phyloP scores from a whole-genome alignment of 306 rosid species.

The Calophaca sinica region DNA sequence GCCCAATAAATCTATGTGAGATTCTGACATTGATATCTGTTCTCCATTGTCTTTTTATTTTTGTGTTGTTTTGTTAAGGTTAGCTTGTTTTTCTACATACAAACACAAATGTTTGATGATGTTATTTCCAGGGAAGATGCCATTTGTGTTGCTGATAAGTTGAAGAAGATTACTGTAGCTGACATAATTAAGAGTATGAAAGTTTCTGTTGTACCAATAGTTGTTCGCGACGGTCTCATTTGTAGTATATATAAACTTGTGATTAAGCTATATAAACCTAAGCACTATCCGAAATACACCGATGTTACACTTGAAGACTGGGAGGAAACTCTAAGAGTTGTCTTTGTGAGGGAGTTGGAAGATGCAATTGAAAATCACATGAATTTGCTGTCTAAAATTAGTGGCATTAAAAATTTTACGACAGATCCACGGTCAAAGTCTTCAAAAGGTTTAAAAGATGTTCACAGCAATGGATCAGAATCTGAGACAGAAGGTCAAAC shows the following conservation, averaged over 20 bases:
- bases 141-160: slow-evolving; percentile 65
- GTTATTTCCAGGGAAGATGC: slow-evolving; percentile 73
- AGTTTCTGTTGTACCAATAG: slow-evolving; percentile 68
- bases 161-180: slow-evolving; percentile 90
- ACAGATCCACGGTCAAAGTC: slow-evolving; percentile 43
- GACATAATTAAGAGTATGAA: slow-evolving; percentile 77
- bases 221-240: slow-evolving; percentile 45
- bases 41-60: neutral
- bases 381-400: slow-evolving; percentile 68
- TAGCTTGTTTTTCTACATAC: slow-evolving; percentile 8
- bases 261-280: slow-evolving; percentile 71
- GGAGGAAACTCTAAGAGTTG: slow-evolving; percentile 65
- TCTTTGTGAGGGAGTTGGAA: slow-evolving; percentile 78
- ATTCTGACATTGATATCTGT: slow-evolving; percentile 43
- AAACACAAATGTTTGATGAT: slow-evolving; percentile 14
- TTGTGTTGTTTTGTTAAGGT: neutral
- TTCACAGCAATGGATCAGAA: slow-evolving; percentile 45
- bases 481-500: slow-evolving; percentile 46
- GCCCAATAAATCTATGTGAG: slow-evolving; percentile 69
- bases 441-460: slow-evolving; percentile 56
- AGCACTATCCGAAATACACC: slow-evolving; percentile 64
- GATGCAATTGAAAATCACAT: slow-evolving; percentile 74
- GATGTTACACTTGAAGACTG: slow-evolving; percentile 62
- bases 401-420: slow-evolving; percentile 64
- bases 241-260: slow-evolving; percentile 82